phyloP scores from a whole-genome alignment of 2,329 filamentous ascomycete genomes.

The Leptosphaerulina australis region DNA sequence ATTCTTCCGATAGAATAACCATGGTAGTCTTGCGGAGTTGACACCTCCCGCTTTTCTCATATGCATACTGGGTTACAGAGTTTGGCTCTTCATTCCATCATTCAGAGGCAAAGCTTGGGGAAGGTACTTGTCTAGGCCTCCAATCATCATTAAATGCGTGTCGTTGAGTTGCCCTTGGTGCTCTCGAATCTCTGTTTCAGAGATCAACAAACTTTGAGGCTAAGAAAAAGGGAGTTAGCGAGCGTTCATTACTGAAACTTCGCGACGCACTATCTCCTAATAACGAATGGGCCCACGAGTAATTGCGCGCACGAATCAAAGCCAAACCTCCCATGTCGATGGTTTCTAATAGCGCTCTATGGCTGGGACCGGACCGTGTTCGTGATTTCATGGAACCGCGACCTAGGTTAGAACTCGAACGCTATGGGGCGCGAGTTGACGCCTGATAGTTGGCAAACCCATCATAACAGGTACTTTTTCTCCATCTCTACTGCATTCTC shows the following conservation, averaged over 20 bases:
- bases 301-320: conserved; percentile 13
- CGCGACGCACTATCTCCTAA: not conserved
- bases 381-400: not conserved
- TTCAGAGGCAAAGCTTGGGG: not conserved
- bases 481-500: not conserved
- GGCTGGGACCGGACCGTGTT: conserved; percentile 1
- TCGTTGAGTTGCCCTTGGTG: conserved; percentile 1
- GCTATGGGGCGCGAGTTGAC: conserved; percentile 3
- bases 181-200: not conserved
- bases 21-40: not conserved
- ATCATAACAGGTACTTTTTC: not conserved
- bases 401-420: not conserved
- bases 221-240: conserved; percentile 3
- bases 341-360: not conserved
- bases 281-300: conserved; percentile 14
- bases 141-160: not conserved
- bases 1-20: not conserved
- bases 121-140: not conserved
- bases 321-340: conserved; percentile 5
- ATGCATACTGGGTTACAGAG: not conserved
- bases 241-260: not conserved
- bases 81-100: not conserved
- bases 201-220: conserved; percentile 8
- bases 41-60: not conserved
- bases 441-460: not conserved